These are phyloP conservation scores for Globisporangium mamillatum DNA, from an alignment of 352 stramenopile genomes.

Conservation along the genomic window DNA sequence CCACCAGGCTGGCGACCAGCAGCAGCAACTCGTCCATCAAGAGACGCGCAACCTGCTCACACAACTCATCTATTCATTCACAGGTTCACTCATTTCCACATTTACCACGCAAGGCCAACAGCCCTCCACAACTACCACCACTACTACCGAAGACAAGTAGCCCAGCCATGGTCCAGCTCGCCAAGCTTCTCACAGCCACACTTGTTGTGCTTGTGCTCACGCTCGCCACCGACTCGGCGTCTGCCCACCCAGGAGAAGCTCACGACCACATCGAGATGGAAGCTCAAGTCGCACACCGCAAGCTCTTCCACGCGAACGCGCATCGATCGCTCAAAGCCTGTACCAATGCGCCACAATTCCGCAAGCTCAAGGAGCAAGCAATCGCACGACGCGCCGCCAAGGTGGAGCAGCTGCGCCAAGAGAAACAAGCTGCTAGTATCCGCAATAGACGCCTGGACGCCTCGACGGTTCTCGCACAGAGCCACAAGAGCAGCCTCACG, in stretches of 20 bases:
- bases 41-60: background rate
- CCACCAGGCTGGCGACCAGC: background rate
- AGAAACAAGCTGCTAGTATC: background rate
- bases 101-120: background rate
- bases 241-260: slow-evolving; percentile 7
- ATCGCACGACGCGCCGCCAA: slow-evolving; percentile 6
- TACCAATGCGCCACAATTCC: background rate
- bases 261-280: background rate
- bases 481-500: background rate
- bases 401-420: slow-evolving; percentile 3
- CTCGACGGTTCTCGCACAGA: background rate
- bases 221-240: background rate
- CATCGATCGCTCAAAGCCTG: slow-evolving; percentile 16
- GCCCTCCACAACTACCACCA: background rate
- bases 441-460: background rate
- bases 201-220: background rate
- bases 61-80: background rate
- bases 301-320: slow-evolving; percentile 12
- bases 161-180: background rate
- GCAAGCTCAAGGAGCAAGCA: slow-evolving; percentile 11
- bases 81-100: background rate
- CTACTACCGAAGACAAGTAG: background rate
- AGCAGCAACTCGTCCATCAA: background rate
- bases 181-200: background rate
- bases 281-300: slow-evolving; percentile 1